Evolutionary conservation across 768 basidiomycete genomes (phyloP), one percentile per base, ranked within the genome.

Genomic region (Lactarius trivialis): DNA sequence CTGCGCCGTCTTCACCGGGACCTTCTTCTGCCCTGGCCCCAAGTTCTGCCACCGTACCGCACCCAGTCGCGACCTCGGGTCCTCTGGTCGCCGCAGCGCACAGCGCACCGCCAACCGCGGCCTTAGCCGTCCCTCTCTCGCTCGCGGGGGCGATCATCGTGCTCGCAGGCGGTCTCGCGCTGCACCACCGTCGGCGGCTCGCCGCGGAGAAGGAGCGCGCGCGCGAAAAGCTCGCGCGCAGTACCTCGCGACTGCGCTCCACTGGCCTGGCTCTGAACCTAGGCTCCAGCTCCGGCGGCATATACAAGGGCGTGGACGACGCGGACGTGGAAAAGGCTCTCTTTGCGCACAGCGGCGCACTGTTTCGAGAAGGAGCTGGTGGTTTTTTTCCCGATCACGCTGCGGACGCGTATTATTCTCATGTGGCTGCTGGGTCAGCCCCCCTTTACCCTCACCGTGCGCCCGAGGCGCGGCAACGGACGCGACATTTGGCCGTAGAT

Each of bases 81-180:
- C 68, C 69, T 30, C 50, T 68, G 8, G 64, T 70, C 52, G 67
- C 67, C 30, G 68, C 68, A 8, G 63, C 64, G 2, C 69, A 58
- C 53, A 54, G 54, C 24, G 69, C 72, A 11, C 63, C 70, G 3
- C 71, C 75, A 9, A 60, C 66, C 37, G 74, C 73, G 1, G 73
- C 75, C 7, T 65, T 73, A 36, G 74, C 73, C 33, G 71, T 76
- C 21, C 75, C 75, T 1, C 71, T 76, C 48, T 67, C 73, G 15
- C 68, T 76, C 52, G 69, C 73, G 6, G 71, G 63, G 39, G 60
- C 65, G 11, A 70, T 75, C 56, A 53, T 74, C 52, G 57, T 76
- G 49, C 56, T 66, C 37, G 73, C 73, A 0, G 65, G 58, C 37
- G 66, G 66, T 4, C 61, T 74, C 34, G 64, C 59, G 48, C 50